Conservation (phyloP, 2,329 filamentous ascomycete species). For the Leptographium procerum region DNA sequence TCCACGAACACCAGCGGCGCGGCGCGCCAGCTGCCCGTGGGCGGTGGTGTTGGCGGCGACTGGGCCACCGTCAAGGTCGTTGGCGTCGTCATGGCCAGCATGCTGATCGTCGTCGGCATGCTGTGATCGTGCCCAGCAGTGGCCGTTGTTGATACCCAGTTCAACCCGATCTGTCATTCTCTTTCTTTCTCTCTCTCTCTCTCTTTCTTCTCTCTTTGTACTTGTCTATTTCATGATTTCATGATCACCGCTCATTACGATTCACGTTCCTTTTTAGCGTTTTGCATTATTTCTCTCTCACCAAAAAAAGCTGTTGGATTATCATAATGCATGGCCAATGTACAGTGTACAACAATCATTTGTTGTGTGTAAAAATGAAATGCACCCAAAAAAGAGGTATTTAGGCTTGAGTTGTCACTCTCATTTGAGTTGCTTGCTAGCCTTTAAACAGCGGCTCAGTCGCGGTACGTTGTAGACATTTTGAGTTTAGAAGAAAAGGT, state of each 20-base stretch:
- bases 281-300: no score
- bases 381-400: no score
- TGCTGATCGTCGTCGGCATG: constrained; percentile 18
- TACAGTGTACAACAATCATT: no score
- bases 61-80: constrained; percentile 14
- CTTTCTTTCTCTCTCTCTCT: neutral
- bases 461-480: no score
- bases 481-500: no score
- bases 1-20: neutral
- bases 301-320: no score
- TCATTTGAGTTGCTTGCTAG: no score
- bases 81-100: constrained; percentile 18
- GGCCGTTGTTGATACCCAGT: neutral
- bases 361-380: no score
- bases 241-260: neutral
- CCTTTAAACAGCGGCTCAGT: no score
- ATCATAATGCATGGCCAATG: no score
- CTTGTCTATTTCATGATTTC: neutral
- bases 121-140: constrained; percentile 11
- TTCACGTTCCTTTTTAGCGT: neutral
- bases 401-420: no score
- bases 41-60: neutral
- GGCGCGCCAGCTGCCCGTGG: neutral
- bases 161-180: no score
- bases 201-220: neutral